These are phyloP conservation scores for Penicillium sp. DNA, from an alignment of 2,329 filamentous ascomycete species.

Conservation along the genomic window DNA sequence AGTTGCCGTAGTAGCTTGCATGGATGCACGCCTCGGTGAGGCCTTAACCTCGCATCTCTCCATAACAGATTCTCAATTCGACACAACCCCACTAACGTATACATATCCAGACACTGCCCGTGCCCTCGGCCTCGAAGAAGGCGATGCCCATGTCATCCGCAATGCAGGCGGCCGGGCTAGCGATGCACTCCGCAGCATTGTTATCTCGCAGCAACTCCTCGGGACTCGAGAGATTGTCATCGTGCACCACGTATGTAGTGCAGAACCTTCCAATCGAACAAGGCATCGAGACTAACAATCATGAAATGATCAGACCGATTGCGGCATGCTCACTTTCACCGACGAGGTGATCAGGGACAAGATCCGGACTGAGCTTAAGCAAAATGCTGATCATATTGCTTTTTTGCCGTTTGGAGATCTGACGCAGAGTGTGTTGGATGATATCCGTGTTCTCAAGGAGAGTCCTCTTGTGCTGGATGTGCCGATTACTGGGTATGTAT, in stretches of 20 bases:
- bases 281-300: not conserved
- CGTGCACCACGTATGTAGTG: slow-evolving; percentile 45
- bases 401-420: slow-evolving; percentile 69
- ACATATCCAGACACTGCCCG: slow-evolving; percentile 59
- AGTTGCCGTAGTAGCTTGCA: slow-evolving; percentile 66
- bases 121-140: slow-evolving; percentile 70
- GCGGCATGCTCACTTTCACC: slow-evolving; percentile 69
- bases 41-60: not conserved
- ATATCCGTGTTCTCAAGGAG: slow-evolving; percentile 63
- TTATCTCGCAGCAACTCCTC: slow-evolving; percentile 78
- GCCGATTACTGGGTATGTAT: slow-evolving; percentile 71
- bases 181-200: slow-evolving; percentile 71
- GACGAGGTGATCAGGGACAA: slow-evolving; percentile 64
- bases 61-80: not conserved
- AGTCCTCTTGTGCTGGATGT: slow-evolving; percentile 64
- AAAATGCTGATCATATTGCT: slow-evolving; percentile 52
- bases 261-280: not conserved
- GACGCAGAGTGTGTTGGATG: slow-evolving; percentile 60
- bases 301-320: slow-evolving; percentile 54
- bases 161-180: slow-evolving; percentile 69
- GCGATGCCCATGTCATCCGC: slow-evolving; percentile 77
- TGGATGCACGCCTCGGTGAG: slow-evolving; percentile 66
- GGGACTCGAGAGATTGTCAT: slow-evolving; percentile 74
- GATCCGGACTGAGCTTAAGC: slow-evolving; percentile 54
- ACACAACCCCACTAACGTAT: not conserved